phyloP scores from a whole-genome alignment of 176 grass and related monocot species.

The Coix lacrymajobi region DNA sequence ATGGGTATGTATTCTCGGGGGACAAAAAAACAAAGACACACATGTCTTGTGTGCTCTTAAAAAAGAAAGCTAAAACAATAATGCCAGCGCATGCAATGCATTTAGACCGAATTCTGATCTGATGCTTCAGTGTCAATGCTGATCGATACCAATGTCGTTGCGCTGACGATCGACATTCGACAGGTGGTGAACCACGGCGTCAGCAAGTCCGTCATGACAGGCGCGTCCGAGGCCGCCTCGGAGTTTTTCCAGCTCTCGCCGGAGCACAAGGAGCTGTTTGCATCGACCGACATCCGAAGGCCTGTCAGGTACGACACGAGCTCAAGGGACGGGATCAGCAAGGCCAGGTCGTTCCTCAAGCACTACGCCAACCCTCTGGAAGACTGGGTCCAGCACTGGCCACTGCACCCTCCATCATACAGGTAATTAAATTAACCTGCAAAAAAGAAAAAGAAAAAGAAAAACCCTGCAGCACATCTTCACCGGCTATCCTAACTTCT shows the following conservation, averaged over 20 bases:
- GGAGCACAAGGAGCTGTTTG: constrained; percentile 47
- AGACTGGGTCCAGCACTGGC: constrained; percentile 61
- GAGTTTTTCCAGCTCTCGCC: constrained; percentile 51
- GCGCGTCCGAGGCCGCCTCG: constrained; percentile 46
- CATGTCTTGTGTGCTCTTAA: not conserved
- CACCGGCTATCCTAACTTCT: not conserved
- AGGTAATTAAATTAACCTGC: constrained; percentile 41
- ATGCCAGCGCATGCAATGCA: not conserved
- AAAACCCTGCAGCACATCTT: no score
- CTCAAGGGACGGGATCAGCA: constrained; percentile 31
- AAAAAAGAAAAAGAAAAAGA: no score
- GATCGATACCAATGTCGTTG: not conserved
- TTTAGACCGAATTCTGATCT: not conserved
- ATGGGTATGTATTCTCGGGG: not conserved
- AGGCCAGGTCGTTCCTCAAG: constrained; percentile 59
- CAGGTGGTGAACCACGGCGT: constrained; percentile 77
- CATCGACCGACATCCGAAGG: constrained; percentile 36
- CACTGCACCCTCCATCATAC: constrained; percentile 42
- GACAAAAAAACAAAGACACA: not conserved
- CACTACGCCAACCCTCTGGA: constrained; percentile 65
- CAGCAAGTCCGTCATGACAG: constrained; percentile 38
- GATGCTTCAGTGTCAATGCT: not conserved
- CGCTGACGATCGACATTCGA: not conserved
- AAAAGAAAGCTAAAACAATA: not conserved
- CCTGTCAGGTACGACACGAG: constrained; percentile 62